Base-by-base conservation (phyloP, 2,329 filamentous ascomycete genomes). In the Penicillium brasilianum region DNA sequence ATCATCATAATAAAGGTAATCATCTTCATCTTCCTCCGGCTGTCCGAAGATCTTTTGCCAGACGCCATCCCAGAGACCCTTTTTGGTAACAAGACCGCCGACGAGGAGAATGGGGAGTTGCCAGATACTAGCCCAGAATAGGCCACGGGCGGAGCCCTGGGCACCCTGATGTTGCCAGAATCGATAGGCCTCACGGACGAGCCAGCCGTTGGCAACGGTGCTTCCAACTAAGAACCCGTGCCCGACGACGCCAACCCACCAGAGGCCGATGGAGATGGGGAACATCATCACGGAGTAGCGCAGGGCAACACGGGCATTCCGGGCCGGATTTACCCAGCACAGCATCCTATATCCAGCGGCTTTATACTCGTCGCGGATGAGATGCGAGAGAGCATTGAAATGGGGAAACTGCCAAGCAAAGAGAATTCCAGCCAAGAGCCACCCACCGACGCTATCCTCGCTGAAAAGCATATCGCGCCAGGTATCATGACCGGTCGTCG, bases 51-150 rank as follows among this genome's bases (percentile, higher is more conserved):
- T 78, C 58, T 87, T 86, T 58, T 83, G 85, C 88, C 90, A 94
- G n/a, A 94, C 86, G 16, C 93, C 85, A 65, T 88, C 85, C 92
- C 92, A 95, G 78, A 97, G 84, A 0, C 93, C 94, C 80, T 93
- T 96, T 85, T 99, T 99, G 78, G 96, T 92, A 58, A 90, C 86
- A 77, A 98, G 89, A 2, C 93, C 94, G 62, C 97, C 81, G 50
- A 97, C 92, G 83, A 99, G 87, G 44, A 98, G 85, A 28, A 90
- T 90, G 0, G 95, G 95, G 51, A 99, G 77, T 79, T 97, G 93
- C 95, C 94, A 98, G 10, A 99, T 92, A 75, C 92, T 97, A 1
- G 95, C 93, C 95, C 95, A 99, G 77, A 99, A 99, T 55, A 99
- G 77, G 0, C 90, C 89, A 58, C 92, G 85, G 2, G 95, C 93